Percentiles rank a stretch among this genome's conserved stretches.
phyloP scores from a whole-genome alignment of 2,329 filamentous ascomycete genomes.

The Nothophoma quercina region DNA sequence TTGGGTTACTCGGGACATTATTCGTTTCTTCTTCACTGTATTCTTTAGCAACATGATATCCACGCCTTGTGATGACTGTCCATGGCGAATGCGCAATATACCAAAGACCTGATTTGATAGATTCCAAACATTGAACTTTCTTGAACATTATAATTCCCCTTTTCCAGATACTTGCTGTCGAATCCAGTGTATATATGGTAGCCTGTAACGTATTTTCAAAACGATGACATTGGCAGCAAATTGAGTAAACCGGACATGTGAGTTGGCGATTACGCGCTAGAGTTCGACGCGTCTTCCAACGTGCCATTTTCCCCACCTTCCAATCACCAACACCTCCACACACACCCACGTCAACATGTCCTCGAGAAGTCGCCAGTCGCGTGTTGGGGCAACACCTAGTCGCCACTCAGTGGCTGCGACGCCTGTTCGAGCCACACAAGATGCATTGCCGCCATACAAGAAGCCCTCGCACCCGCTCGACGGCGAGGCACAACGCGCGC shows the following conservation, averaged over 20 bases:
- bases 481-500: conserved; percentile 52
- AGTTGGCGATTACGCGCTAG: conserved; percentile 21
- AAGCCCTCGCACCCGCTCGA: conserved; percentile 62
- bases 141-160: not conserved
- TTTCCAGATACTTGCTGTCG: too few relatives aligned
- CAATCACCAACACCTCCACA: not conserved
- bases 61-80: conserved; percentile 4
- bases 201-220: too few relatives aligned
- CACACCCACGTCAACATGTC: conserved; percentile 24
- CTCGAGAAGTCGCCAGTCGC: conserved; percentile 30
- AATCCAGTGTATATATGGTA: too few relatives aligned
- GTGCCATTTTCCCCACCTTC: conserved; percentile 1
- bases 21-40: conserved; percentile 14
- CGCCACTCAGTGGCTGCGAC: conserved; percentile 22
- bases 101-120: too few relatives aligned
- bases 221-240: too few relatives aligned
- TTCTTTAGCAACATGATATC: conserved; percentile 26
- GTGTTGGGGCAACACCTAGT: conserved; percentile 23
- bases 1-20: not conserved
- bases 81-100: conserved; percentile 9
- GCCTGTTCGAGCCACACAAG: conserved; percentile 17
- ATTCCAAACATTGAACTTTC: not conserved
- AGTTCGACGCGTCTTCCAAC: conserved; percentile 8
- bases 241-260: conserved; percentile 20
- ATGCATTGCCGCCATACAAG: conserved; percentile 60